Base-by-base conservation (phyloP, 1,284 basidiomycete genomes). In the Apiotrichum veenhuisii region DNA sequence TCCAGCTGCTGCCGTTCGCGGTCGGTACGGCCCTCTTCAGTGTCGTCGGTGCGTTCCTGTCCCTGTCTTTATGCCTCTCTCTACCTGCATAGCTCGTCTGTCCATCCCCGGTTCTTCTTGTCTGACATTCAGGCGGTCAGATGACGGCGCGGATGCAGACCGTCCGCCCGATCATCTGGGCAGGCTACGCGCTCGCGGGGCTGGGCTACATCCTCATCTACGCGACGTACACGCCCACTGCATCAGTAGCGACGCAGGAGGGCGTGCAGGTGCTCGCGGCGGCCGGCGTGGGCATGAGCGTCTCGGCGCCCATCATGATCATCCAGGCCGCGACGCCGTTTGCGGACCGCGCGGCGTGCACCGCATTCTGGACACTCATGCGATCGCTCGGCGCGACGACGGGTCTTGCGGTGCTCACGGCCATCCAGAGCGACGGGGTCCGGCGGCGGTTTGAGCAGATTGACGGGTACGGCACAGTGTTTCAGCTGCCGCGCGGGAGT, bases 251-350 rank as follows among this genome's bases (percentile, higher is more conserved):
- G 3, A 52, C 56, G 5, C 68, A 71, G 55, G 66, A 67, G 47
- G 71, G 67, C 11, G 36, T 70, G 3, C 58, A 65, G 25, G 57
- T 66, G 14, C n/a, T 65, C 18, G 34, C 61, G 1, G 63, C 58
- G 0, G 45, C 62, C 8, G 70, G 69, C 2, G 59, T 72, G 25
- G 73, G 70, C 0, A 38, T 65, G 17, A 58, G 63, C 7, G 58
- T 74, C 17, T 46, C 57, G 4, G 55, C 59, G 9, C 67, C 70
- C 4, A 57, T 73, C 55, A 41, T 73, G 5, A 53, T 69, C 22
- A 54, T 73, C 8, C 71, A 75, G 64, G 70, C 73, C 4, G 63
- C 68, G 15, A 74, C 75, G 72, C 75, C 75, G 5, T 46, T 68
- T 12, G 69, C 67, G 45, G 75, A 77, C 26, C 74, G 75, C 72